phyloP scores from a whole-genome alignment of 805 yeast species.

The Pichia paraexigua region DNA sequence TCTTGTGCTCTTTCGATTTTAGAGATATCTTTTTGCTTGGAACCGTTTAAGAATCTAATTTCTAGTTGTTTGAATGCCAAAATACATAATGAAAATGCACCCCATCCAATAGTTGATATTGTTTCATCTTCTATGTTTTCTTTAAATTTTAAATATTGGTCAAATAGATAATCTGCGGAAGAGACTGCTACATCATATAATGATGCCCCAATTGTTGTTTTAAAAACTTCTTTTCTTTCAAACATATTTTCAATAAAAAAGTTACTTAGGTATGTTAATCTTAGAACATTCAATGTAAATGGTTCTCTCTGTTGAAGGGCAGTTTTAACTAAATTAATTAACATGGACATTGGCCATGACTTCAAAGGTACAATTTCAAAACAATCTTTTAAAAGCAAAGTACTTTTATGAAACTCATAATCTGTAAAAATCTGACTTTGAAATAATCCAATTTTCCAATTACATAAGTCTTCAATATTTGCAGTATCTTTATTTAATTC shows the following conservation, averaged over 20 bases:
- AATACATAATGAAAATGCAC: slow-evolving; percentile 3
- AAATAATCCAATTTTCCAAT: background rate
- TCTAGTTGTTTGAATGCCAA: slow-evolving; percentile 1
- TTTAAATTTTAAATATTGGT: background rate
- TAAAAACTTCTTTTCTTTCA: slow-evolving; percentile 6
- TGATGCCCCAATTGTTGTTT: slow-evolving; percentile 11
- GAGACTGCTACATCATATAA: slow-evolving; percentile 15
- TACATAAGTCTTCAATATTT: slow-evolving; percentile 1
- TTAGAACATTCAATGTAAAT: slow-evolving; percentile 10
- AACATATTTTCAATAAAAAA: slow-evolving; percentile 9
- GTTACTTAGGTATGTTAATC: slow-evolving; percentile 10
- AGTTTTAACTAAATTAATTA: slow-evolving; percentile 10
- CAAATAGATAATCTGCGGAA: slow-evolving; percentile 5
- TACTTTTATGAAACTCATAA: slow-evolving; percentile 1
- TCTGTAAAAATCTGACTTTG: background rate
- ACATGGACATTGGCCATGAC: slow-evolving; percentile 19
- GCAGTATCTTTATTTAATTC: background rate
- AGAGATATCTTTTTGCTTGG: background rate
- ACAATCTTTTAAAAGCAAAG: background rate
- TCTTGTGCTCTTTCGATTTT: slow-evolving; percentile 1
- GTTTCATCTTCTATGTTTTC: background rate
- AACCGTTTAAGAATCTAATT: background rate
- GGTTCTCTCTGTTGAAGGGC: slow-evolving; percentile 1
- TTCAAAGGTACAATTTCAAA: slow-evolving; percentile 10
- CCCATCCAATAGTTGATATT: background rate